Evolutionary conservation across 148 eudicot genomes (phyloP).

Genomic region (Vaccinium myrtillus): DNA sequence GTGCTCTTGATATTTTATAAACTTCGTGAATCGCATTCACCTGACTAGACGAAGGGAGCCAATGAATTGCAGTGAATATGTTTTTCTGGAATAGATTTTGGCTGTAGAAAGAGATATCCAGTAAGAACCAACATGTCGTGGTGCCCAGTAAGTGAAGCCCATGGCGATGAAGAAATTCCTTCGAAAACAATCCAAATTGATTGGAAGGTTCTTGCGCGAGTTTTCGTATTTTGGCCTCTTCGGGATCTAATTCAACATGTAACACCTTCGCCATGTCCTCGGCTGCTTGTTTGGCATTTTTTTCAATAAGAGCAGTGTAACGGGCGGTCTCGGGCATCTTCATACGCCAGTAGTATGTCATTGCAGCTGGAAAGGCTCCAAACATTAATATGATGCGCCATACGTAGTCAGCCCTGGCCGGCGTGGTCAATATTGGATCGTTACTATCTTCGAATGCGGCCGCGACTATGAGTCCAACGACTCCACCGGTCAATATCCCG

Average conservation of each 20-base stretch:
- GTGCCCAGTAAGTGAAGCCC: slow-evolving; percentile 79
- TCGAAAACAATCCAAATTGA: slow-evolving; percentile 52
- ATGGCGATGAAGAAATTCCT: slow-evolving; percentile 48
- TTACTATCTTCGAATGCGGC: no score
- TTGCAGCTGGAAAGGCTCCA: slow-evolving; percentile 46
- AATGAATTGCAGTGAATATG: slow-evolving; percentile 61
- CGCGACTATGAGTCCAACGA: no score
- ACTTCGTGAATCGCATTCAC: slow-evolving; percentile 68
- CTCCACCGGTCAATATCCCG: no score
- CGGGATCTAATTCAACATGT: slow-evolving; percentile 45
- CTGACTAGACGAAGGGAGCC: slow-evolving; percentile 39
- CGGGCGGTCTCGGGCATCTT: slow-evolving; percentile 80
- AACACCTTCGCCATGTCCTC: slow-evolving; percentile 71
- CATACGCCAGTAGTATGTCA: slow-evolving; percentile 86
- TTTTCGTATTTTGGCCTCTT: slow-evolving; percentile 31
- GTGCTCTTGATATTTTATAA: slow-evolving; percentile 65
- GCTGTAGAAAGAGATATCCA: slow-evolving; percentile 81
- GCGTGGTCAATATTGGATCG: not conserved
- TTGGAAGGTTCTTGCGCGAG: not conserved
- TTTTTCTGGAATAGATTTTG: slow-evolving; percentile 84
- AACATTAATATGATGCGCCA: slow-evolving; percentile 83
- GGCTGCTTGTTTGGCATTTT: slow-evolving; percentile 63
- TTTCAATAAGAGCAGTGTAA: slow-evolving; percentile 59
- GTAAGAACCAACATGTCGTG: slow-evolving; percentile 60
- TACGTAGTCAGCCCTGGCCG: slow-evolving; percentile 51